Base-by-base conservation (phyloP, 2,329 filamentous ascomycete species). In the Colletotrichum sp. region DNA sequence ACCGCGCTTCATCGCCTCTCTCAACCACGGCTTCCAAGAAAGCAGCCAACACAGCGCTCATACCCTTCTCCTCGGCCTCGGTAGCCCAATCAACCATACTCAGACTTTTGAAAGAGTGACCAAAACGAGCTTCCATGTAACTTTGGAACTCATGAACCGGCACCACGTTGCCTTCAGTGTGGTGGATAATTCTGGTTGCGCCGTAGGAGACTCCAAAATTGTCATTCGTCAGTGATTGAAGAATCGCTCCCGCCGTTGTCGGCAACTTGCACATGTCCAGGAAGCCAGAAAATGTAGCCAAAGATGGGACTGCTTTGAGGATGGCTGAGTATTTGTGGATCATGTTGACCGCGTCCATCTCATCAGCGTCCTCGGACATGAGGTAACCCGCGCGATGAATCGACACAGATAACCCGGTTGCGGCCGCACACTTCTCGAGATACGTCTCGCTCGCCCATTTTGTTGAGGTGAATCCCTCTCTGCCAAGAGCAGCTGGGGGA, bases 401-500 rank as follows among this genome's bases (percentile, higher is more conserved):
- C 4, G 55, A 74, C 1, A 84, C 78, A 1, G 79, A 79, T 12
- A 83, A 28, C 3, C 77, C 78, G 3, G 70, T 59, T 7, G 65
- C 30, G 9, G 62, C 30, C 7, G 62, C 26, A 7, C 76, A 75
- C 6, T 78, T 78, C 77, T 84, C 83, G 1, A 86, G 79, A 55
- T 81, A 78, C 0, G 68, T 34, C 77, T 87, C 85, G 65, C 80
- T 81, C 1, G 79, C 84, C 85, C 84, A 86, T 71, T 84, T 84
- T 0, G 80, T 76, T 0, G 83, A 79, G 4, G 79, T 68, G 64
- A 86, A 87, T 8, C 85, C 85, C 24, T 84, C 77, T 1, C 78
- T 57, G 5, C 81, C 72, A 4, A 77, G 82, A 82, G 7, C 83
- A 32, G 68, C 77, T 80, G 72, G 83, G 78, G 70, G 84, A 44